Percentiles rank a stretch among this genome's conserved stretches.
These are phyloP conservation scores for Fragilaria radians DNA, from an alignment of 108 stramenopile species.

Conservation along the genomic window DNA sequence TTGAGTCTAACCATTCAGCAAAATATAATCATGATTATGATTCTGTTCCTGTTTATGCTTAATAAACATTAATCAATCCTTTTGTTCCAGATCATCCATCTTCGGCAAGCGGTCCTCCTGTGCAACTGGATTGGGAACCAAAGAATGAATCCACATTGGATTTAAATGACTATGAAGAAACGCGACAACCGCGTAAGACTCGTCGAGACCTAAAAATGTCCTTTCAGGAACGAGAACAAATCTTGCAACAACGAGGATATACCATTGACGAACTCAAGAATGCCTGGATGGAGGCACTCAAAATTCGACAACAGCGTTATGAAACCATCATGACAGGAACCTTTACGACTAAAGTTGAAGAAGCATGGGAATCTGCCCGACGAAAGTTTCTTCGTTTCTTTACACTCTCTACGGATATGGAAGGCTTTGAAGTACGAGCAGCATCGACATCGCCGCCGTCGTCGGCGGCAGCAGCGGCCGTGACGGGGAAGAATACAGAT, in stretches of 20 bases:
- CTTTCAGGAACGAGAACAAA: slow-evolving; percentile 27
- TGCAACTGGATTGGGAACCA: slow-evolving; percentile 41
- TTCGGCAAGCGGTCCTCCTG: slow-evolving; percentile 44
- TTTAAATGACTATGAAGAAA: slow-evolving; percentile 42
- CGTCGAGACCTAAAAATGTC: slow-evolving; percentile 37
- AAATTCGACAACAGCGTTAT: slow-evolving; percentile 36
- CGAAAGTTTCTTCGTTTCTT: slow-evolving; percentile 32
- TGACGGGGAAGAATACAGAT: too few relatives aligned
- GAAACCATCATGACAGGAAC: slow-evolving; percentile 38
- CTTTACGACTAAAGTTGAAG: slow-evolving; percentile 31
- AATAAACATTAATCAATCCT: too few relatives aligned
- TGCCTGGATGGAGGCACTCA: slow-evolving; percentile 38
- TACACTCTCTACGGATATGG: background rate
- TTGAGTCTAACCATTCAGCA: too few relatives aligned
- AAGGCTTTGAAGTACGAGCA: background rate
- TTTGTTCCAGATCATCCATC: slow-evolving; percentile 43
- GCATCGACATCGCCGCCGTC: too few relatives aligned
- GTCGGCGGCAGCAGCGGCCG: too few relatives aligned
- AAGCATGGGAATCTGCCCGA: slow-evolving; percentile 43
- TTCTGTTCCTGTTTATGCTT: too few relatives aligned
- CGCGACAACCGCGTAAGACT: slow-evolving; percentile 31
- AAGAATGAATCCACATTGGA: slow-evolving; percentile 3
- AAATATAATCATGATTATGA: too few relatives aligned
- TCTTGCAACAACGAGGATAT: slow-evolving; percentile 37
- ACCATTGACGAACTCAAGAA: slow-evolving; percentile 35